Evolutionary conservation across 1,284 basidiomycete species (phyloP), one percentile per base, ranked within the genome.

Genomic region (Grifola frondosa): DNA sequence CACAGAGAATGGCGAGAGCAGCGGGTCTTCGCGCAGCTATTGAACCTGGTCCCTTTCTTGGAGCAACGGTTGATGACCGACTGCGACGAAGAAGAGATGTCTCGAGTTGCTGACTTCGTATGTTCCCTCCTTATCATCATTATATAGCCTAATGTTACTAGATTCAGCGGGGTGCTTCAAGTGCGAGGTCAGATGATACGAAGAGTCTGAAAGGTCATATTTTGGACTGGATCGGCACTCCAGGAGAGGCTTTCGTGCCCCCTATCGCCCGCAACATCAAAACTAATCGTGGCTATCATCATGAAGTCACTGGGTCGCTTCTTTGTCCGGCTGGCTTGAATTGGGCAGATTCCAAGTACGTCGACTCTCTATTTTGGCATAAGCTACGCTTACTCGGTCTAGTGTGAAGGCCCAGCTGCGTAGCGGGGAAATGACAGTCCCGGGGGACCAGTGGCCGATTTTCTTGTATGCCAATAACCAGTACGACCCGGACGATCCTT

Each of bases 201-300:
- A 50, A 47, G 36, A 36, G 45, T 12, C 40, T 50, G 12, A 50
- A 50, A 30, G 40, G 35, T n/a, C 20, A 35, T 3, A 30, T 50
- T 19, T n/a, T 50, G 5, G 48, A 50, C 35, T 50, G 48, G 48
- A 47, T 50, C 23, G 44, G 40, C 1, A 40, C 40, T 12, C 25
- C 6, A 15, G 40, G 37, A 6, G n/a, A 43, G 20, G 22, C 26
- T 6, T 41, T 50, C 19, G 20, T 23, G 16, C 48, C 48, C n/a
- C 48, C 34, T n/a, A 22, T 50, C 12, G 31, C 45, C 8, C 20
- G 45, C 10, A 50, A 47, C 28, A 19, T 38, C 13, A 50, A 48
- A 28, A 23, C 31, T 6, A 26, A 42, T 19, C 40, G 35, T 1
- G 48, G 48, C 7, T 50, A 38, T 24, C 23, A 46, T 25, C 36